Base-by-base conservation (phyloP, 805 yeast species). In the Candida suzukii region DNA sequence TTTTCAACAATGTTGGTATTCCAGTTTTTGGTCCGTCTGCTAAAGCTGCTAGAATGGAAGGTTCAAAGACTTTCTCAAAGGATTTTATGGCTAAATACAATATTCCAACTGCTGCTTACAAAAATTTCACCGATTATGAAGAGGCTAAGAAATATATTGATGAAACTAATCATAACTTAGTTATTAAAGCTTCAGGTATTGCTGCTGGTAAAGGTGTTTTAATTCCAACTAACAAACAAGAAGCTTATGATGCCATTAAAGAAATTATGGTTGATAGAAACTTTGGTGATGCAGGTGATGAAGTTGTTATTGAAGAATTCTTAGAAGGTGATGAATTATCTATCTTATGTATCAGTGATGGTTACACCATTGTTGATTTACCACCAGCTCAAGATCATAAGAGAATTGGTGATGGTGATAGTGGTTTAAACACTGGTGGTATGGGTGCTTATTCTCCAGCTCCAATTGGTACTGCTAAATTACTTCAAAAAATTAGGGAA, bases 401-500 rank as follows among this genome's bases (percentile, higher is more conserved):
- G 70, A 81, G 99, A 63, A 75, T 84, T 51, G 95, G 95, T 42
- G 87, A 95, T 56, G 90, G 90, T 46, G 99, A 93, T 62, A 70
- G 79, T 31, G 99, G 99, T 21, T 73, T 91, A 47, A 93, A 93
- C 68, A 93, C 99, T 30, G 99, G 99, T 52, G 99, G 99, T 48
- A 93, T 93, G 99, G 99, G 99, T 49, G 95, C 98, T 8, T 93
- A 93, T 58, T 93, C 98, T 8, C 99, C 99, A 26, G 95, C 98
- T 11, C 99, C 99, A 42, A 72, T 88, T 47, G 98, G 95, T 17
- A 87, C 97, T 17, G 80, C 87, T 2, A 71, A 74, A 20, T 60
- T 93, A 29, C 63, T 90, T 54, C 67, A 72, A 46, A 71, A 79
- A 62, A 88, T 93, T 58, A 79, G 88, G 56, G 67, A 70, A 37